Percentiles rank a stretch among this genome's conserved stretches.
phyloP scores from a whole-genome alignment of 192 early-diverging fungal species.

The Coemansia sp. region DNA sequence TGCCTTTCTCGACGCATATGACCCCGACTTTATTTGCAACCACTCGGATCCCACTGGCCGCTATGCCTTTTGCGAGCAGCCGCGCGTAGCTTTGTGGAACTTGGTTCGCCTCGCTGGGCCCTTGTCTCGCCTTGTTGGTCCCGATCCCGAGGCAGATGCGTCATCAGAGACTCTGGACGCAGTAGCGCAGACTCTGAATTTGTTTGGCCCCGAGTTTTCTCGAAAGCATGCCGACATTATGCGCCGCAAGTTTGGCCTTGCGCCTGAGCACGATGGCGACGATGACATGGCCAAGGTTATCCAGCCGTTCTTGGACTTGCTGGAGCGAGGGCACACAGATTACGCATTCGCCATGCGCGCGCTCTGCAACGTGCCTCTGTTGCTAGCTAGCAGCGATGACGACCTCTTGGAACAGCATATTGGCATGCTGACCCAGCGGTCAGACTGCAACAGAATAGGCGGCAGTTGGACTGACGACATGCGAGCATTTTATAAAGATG shows the following conservation, averaged over 20 bases:
- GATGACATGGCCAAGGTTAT: slow-evolving; percentile 57
- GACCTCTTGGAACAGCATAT: slow-evolving; percentile 15
- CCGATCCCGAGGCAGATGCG: slow-evolving; percentile 11
- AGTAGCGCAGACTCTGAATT: slow-evolving; percentile 50
- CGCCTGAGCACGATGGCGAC: slow-evolving; percentile 5
- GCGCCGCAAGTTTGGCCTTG: slow-evolving; percentile 60
- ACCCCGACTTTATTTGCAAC: slow-evolving; percentile 78
- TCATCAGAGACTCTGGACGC: slow-evolving; percentile 19
- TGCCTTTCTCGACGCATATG: slow-evolving; percentile 79
- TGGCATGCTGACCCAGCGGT: slow-evolving; percentile 8
- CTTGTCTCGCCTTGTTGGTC: slow-evolving; percentile 57
- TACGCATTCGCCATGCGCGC: slow-evolving; percentile 74
- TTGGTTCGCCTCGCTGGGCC: slow-evolving; percentile 66
- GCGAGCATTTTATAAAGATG: slow-evolving; percentile 22
- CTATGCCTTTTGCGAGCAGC: slow-evolving; percentile 75
- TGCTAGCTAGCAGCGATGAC: slow-evolving; percentile 8
- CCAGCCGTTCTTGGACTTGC: slow-evolving; percentile 66
- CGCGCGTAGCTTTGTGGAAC: slow-evolving; percentile 79
- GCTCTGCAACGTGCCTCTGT: slow-evolving; percentile 56
- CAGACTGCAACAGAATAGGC: background rate
- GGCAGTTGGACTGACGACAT: slow-evolving; percentile 4
- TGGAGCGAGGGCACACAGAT: slow-evolving; percentile 64
- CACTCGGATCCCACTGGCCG: slow-evolving; percentile 73
- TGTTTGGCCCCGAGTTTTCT: slow-evolving; percentile 52
- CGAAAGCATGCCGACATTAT: slow-evolving; percentile 57